Conservation (phyloP, 2,329 filamentous ascomycete species). For the Trichophyton simii region DNA sequence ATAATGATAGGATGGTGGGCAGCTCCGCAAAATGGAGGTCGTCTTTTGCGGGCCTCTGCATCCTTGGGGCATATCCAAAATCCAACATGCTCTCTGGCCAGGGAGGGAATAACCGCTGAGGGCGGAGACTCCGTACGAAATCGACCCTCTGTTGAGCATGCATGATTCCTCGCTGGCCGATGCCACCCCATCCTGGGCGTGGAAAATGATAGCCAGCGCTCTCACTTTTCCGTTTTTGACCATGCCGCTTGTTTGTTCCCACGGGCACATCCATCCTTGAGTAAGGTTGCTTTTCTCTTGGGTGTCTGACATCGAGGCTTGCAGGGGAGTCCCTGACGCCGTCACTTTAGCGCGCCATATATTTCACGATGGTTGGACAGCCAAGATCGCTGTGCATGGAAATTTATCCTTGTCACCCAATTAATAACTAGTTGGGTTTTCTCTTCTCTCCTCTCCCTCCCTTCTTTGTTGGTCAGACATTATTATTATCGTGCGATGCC, state of each 20-base stretch:
- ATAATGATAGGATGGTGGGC: neutral
- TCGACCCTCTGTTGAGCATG: neutral
- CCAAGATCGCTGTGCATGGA: neutral
- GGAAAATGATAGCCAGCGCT: neutral
- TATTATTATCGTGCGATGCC: neutral
- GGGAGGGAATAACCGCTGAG: neutral
- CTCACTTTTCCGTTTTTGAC: neutral
- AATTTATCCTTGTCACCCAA: neutral
- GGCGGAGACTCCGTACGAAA: neutral
- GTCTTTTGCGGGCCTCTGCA: neutral
- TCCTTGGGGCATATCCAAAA: neutral
- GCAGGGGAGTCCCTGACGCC: neutral
- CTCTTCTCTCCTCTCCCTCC: neutral
- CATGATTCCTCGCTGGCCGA: neutral
- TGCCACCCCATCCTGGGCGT: neutral
- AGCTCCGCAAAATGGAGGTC: no score
- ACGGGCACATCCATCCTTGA: neutral
- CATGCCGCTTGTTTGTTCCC: neutral
- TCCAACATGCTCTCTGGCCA: neutral
- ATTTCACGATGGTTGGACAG: neutral
- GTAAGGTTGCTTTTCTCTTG: neutral
- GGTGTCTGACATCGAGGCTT: neutral
- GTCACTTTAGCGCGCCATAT: neutral
- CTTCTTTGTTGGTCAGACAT: neutral
- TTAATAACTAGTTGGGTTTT: neutral